These are phyloP conservation scores for Brassica rapa DNA, from an alignment of 345 rosid genomes.

Conservation along the genomic window DNA sequence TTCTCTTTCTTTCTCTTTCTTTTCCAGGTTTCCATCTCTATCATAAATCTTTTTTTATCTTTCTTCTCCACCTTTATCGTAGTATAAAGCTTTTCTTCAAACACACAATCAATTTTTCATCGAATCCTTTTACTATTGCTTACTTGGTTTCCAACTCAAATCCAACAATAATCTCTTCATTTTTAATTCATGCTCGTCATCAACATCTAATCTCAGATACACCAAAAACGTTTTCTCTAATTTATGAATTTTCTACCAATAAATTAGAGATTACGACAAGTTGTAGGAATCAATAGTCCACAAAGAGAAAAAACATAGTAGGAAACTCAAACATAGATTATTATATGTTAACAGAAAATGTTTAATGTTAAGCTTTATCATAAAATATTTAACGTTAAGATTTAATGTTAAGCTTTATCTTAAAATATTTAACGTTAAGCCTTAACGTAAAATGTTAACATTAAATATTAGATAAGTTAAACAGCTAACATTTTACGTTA, in stretches of 20 bases:
- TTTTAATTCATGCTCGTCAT: background rate
- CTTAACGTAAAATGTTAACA: background rate
- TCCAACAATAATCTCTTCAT: background rate
- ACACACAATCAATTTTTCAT: too few species aligned
- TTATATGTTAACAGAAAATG: background rate
- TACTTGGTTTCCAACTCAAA: background rate
- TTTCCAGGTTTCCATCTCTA: background rate
- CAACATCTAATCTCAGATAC: too few species aligned
- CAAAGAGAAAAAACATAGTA: background rate
- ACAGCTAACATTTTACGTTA: too few species aligned
- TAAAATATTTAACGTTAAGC: too few species aligned
- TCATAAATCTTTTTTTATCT: background rate
- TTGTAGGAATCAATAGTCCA: background rate
- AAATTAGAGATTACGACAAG: background rate
- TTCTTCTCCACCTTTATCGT: background rate
- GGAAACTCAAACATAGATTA: background rate
- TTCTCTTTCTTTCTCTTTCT: background rate
- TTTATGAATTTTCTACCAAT: background rate
- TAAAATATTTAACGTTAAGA: too few species aligned
- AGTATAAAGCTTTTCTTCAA: too few species aligned
- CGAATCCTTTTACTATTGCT: too few species aligned
- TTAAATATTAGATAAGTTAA: too few species aligned
- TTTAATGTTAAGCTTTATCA: too few species aligned
- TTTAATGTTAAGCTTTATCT: background rate
- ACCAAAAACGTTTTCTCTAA: too few species aligned